Evolutionary conservation across 2,329 filamentous ascomycete genomes (phyloP).

Genomic region (Xylaria sp.): DNA sequence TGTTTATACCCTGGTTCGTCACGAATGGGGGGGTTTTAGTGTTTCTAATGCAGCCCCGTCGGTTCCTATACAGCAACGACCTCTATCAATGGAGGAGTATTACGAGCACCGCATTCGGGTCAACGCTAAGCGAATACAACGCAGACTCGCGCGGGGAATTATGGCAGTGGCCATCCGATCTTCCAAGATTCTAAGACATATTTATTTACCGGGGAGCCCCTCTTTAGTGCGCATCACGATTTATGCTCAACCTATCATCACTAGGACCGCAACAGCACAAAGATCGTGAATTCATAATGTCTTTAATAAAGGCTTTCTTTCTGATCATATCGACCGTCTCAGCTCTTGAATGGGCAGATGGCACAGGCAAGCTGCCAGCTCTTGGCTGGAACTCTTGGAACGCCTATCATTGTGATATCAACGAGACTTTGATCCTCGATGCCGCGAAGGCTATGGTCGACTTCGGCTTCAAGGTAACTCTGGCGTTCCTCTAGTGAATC

Average conservation of each 20-base stretch:
- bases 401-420: constrained; percentile 56
- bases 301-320: constrained; percentile 5
- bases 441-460: constrained; percentile 47
- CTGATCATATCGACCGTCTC: constrained; percentile 13
- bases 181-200: not conserved
- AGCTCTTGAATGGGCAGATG: constrained; percentile 27
- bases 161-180: not conserved
- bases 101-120: not conserved
- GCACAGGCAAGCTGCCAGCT: constrained; percentile 42
- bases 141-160: not conserved
- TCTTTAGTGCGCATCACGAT: not conserved
- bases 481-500: not conserved
- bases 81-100: not conserved
- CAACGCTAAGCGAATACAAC: constrained; percentile 1
- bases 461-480: constrained; percentile 50
- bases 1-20: no score
- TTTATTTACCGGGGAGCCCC: not conserved
- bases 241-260: not conserved
- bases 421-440: constrained; percentile 54
- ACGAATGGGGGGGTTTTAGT: no score
- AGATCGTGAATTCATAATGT: not conserved
- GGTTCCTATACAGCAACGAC: constrained; percentile 12
- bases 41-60: no score
- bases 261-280: not conserved
- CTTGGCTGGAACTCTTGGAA: constrained; percentile 61